Base-by-base conservation (phyloP, 139 green algal genomes). In the Medakamo hakoo region DNA sequence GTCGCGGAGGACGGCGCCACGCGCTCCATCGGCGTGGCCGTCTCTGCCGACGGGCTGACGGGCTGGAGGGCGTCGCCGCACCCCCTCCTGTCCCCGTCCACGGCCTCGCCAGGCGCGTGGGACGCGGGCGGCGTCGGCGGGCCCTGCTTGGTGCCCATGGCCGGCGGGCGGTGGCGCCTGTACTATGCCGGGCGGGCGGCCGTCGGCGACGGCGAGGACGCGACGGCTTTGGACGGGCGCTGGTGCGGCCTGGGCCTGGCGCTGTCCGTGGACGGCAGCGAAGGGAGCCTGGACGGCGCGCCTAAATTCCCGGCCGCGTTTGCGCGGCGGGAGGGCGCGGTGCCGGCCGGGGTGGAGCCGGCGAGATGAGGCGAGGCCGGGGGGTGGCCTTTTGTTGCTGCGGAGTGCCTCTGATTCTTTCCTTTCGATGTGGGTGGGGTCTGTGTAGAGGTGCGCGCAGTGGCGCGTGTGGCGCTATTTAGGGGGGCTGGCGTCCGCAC, bases 101-200 rank as follows among this genome's bases (percentile, higher is more conserved):
- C 49, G 31, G 67, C 16, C 61, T 58, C n/a, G 26, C 49, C 59
- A 4, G 76, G 66, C 20, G 69, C 75, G 1, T 95, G 88, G 88
- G 88, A 95, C 60, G 66, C 20, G 2, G 82, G 81, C 14, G 74
- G 70, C 14, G 83, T 95, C n/a, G 88, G 87, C 23, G 70, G 75
- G 4, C 87, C 87, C 19, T 93, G 81, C 40, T 77, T 76, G 2
- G 83, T 94, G 49, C 76, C 82, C n/a, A 94, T 95, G 87, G 76
- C 84, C 16, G 72, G 29, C 4, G 63, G 64, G 61, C 58, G 60
- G 49, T 95, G 84, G 84, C 70, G 86, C 66, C 55, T 95, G 49
- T 95, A 95, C 71, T 95, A 94, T 63, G 62, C 68, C 3, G 87
- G 83, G 1, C 63, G 72, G 49, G 25, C 30, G 29, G 4, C n/a